phyloP scores from a whole-genome alignment of 768 basidiomycete genomes.

The Trametes sanguinea region DNA sequence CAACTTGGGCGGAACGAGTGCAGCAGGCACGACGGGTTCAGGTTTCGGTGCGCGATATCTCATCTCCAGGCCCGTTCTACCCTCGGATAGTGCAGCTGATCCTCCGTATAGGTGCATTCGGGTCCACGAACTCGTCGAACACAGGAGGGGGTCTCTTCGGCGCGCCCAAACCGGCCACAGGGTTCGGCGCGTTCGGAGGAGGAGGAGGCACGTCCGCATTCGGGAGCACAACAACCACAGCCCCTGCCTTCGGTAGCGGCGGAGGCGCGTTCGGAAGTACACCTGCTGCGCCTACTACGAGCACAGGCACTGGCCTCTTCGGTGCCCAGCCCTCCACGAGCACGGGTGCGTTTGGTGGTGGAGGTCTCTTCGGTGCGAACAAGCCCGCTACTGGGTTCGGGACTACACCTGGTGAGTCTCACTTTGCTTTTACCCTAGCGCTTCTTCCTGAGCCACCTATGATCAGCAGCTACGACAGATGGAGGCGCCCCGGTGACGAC shows the following conservation, averaged over 20 bases:
- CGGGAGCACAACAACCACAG: slow-evolving; percentile 39
- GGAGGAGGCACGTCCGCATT: slow-evolving; percentile 57
- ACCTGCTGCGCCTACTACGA: slow-evolving; percentile 31
- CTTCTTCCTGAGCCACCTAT: not conserved
- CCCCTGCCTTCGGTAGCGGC: slow-evolving; percentile 44
- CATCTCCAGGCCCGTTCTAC: slow-evolving; percentile 9
- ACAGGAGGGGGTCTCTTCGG: slow-evolving; percentile 52
- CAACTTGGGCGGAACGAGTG: slow-evolving; percentile 44
- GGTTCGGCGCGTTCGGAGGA: slow-evolving; percentile 77
- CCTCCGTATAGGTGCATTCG: slow-evolving; percentile 41
- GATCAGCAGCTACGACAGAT: slow-evolving; percentile 4
- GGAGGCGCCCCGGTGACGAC: slow-evolving; percentile 58
- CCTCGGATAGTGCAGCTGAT: not conserved
- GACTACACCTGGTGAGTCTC: slow-evolving; percentile 37
- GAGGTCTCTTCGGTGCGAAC: slow-evolving; percentile 60
- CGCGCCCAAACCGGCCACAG: slow-evolving; percentile 65
- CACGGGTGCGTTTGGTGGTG: slow-evolving; percentile 34
- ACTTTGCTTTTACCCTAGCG: slow-evolving; percentile 34
- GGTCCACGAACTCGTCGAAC: slow-evolving; percentile 38
- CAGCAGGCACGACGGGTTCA: slow-evolving; percentile 34
- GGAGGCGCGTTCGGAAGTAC: slow-evolving; percentile 20
- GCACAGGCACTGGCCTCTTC: slow-evolving; percentile 35
- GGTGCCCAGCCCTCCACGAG: slow-evolving; percentile 34
- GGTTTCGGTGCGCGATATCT: slow-evolving; percentile 38
- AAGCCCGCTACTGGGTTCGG: slow-evolving; percentile 51